Conservation (phyloP, 768 basidiomycete genomes). For the Mycena maculata region DNA sequence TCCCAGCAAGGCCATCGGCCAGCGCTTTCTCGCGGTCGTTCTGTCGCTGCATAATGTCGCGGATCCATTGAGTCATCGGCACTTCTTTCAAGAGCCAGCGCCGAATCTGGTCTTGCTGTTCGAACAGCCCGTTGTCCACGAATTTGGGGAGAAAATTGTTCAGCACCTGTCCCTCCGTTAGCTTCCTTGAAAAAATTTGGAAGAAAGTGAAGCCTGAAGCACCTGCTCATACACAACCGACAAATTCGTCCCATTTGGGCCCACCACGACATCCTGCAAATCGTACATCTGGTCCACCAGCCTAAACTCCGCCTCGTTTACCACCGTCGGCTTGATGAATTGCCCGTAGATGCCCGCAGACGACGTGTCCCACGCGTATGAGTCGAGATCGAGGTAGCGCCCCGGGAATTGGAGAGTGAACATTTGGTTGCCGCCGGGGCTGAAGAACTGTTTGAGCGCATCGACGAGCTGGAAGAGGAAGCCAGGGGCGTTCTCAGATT, state of each 20-base stretch:
- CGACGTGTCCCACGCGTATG: slow-evolving; percentile 42
- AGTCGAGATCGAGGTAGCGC: slow-evolving; percentile 37
- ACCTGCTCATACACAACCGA: slow-evolving; percentile 42
- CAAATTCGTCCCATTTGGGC: slow-evolving; percentile 41
- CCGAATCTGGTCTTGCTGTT: slow-evolving; percentile 42
- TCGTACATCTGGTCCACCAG: slow-evolving; percentile 45
- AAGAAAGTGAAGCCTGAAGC: neutral
- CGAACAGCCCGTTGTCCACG: slow-evolving; percentile 24
- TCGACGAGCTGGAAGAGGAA: slow-evolving; percentile 3
- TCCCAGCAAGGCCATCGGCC: neutral
- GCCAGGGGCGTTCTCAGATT: neutral
- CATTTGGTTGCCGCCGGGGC: slow-evolving; percentile 39
- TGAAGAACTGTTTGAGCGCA: slow-evolving; percentile 34
- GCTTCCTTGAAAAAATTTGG: neutral
- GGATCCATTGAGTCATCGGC: slow-evolving; percentile 35
- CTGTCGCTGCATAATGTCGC: slow-evolving; percentile 35
- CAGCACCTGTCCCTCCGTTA: slow-evolving; percentile 27
- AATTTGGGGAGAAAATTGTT: slow-evolving; percentile 43
- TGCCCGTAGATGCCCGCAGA: slow-evolving; percentile 43
- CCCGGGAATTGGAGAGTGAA: slow-evolving; percentile 45
- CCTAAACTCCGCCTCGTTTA: slow-evolving; percentile 44
- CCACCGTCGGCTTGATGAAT: slow-evolving; percentile 42
- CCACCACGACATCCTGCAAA: slow-evolving; percentile 35
- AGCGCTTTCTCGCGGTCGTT: slow-evolving; percentile 22
- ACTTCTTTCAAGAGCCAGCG: slow-evolving; percentile 43